These are phyloP conservation scores for Exsudoporus frostii DNA, from an alignment of 768 basidiomycete genomes.

Conservation along the genomic window DNA sequence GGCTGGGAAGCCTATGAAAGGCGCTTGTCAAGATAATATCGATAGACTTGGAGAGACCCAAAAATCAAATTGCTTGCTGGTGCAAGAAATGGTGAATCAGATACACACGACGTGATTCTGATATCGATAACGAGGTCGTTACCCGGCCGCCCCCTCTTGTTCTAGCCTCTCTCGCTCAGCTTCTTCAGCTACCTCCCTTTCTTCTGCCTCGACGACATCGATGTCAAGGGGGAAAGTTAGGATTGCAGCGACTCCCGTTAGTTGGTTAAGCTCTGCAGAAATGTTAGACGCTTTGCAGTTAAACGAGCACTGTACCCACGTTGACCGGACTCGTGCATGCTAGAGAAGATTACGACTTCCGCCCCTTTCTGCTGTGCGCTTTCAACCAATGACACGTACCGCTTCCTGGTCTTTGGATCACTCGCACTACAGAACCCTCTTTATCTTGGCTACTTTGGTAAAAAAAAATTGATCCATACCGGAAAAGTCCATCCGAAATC, in stretches of 20 bases:
- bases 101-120: neutral
- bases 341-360: constrained; percentile 95
- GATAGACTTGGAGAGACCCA: neutral
- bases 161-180: constrained; percentile 23
- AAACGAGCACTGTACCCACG: constrained; percentile 50
- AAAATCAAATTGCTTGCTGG: constrained; percentile 1
- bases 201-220: constrained; percentile 93
- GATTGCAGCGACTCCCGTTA: constrained; percentile 94
- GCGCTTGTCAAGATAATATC: constrained; percentile 33
- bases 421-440: constrained; percentile 54
- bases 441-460: neutral
- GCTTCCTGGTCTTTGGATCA: constrained; percentile 72
- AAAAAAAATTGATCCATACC: constrained; percentile 44
- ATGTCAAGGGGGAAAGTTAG: constrained; percentile 94
- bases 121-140: neutral
- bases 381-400: constrained; percentile 86
- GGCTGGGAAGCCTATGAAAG: constrained; percentile 91
- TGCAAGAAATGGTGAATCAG: neutral
- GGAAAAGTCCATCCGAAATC: constrained; percentile 93
- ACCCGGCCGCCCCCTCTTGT: constrained; percentile 4
- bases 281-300: neutral
- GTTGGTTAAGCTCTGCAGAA: constrained; percentile 81
- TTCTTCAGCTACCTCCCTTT: constrained; percentile 64
- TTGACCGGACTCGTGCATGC: constrained; percentile 99
- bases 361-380: constrained; percentile 84